phyloP scores from a whole-genome alignment of 176 grass and related monocot species.

The Eragrostis nindensis region DNA sequence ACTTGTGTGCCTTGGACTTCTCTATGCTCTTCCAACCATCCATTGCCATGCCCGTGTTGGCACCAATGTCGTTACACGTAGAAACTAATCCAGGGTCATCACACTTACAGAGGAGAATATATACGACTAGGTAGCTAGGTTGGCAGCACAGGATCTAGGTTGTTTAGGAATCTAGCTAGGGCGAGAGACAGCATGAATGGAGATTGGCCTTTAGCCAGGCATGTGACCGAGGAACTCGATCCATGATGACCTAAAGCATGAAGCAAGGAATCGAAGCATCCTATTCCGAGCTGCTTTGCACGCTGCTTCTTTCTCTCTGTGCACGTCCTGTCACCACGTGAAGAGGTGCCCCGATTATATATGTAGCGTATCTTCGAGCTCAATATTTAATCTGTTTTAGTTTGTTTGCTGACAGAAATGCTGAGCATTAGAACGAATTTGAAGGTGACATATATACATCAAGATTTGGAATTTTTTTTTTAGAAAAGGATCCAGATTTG shows the following conservation, averaged over 20 bases:
- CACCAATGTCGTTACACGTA: too few species aligned
- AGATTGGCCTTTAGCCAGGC: background rate
- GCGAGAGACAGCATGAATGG: background rate
- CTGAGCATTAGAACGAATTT: too few species aligned
- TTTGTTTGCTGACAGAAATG: background rate
- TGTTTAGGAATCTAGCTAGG: background rate
- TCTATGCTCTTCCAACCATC: too few species aligned
- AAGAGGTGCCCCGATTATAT: background rate
- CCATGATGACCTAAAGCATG: background rate
- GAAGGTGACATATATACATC: too few species aligned
- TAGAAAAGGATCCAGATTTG: too few species aligned
- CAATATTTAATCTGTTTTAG: background rate
- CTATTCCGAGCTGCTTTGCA: background rate
- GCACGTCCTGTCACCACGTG: background rate
- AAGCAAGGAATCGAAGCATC: conserved; percentile 4
- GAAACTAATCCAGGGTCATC: too few species aligned
- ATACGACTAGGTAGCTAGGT: too few species aligned
- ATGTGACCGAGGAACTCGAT: background rate
- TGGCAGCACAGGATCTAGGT: background rate
- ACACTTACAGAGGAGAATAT: too few species aligned
- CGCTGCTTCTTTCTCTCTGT: background rate
- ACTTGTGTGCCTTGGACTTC: too few species aligned
- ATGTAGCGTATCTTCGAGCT: background rate
- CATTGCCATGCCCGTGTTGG: too few species aligned
- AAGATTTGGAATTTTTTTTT: too few species aligned